A percentile compares a stretch with the other conserved stretches of the same genome.
Evolutionary conservation across 768 basidiomycete genomes (phyloP).

Genomic region (Hemileccinum rubropunctum): DNA sequence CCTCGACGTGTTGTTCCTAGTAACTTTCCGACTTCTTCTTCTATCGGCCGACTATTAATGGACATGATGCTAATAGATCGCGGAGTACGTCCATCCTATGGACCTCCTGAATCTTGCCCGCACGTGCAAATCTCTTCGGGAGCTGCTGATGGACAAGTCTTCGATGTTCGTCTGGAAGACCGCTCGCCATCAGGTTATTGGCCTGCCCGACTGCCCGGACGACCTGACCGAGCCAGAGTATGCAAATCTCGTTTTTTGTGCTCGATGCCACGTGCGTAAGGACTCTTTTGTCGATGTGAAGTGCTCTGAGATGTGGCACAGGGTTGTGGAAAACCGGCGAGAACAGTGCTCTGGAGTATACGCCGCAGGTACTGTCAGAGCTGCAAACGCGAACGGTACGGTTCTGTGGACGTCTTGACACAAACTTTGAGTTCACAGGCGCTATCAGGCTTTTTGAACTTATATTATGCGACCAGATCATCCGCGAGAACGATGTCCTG

Average conservation of each 20-base stretch:
- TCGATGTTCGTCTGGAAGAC: slow-evolving; percentile 25
- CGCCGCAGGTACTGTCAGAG: slow-evolving; percentile 11
- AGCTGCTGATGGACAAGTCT: slow-evolving; percentile 31
- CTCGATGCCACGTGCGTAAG: slow-evolving; percentile 21
- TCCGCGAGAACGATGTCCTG: neutral
- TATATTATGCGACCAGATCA: neutral
- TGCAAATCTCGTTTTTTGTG: slow-evolving; percentile 39
- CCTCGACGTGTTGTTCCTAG: slow-evolving; percentile 20
- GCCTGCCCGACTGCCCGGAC: slow-evolving; percentile 41
- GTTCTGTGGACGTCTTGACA: neutral
- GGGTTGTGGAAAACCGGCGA: slow-evolving; percentile 7
- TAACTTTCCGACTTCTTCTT: neutral
- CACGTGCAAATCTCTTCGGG: slow-evolving; percentile 36
- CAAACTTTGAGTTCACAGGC: neutral
- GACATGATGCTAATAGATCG: slow-evolving; percentile 30
- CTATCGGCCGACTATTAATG: neutral
- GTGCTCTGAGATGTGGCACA: neutral
- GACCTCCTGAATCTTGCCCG: slow-evolving; percentile 34
- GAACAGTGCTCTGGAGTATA: slow-evolving; percentile 6
- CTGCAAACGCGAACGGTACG: slow-evolving; percentile 3
- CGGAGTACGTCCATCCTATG: slow-evolving; percentile 36
- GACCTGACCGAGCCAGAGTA: slow-evolving; percentile 47
- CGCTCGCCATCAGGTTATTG: slow-evolving; percentile 30
- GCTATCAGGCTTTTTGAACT: neutral
- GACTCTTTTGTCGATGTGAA: neutral